Evolutionary conservation across 2,329 filamentous ascomycete species (phyloP).

Genomic region (Stagonosporopsis rhizophila): DNA sequence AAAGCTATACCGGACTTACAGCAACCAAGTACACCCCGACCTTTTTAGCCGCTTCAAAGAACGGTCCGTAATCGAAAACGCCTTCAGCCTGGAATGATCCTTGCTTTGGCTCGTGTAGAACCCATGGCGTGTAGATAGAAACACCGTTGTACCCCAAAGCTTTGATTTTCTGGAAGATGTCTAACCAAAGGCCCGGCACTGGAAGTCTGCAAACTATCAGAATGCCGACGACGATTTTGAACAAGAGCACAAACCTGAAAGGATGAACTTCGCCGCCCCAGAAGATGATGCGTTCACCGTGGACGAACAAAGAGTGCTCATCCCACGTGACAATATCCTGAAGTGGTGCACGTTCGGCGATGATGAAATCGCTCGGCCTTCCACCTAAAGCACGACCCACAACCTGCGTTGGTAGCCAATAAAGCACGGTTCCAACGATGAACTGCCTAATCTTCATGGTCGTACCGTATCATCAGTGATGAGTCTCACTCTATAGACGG

Average conservation of each 20-base stretch:
- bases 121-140: constrained; percentile 80
- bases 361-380: constrained; percentile 56
- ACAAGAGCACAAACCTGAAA: constrained; percentile 52
- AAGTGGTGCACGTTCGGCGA: constrained; percentile 55
- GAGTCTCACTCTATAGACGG: background rate
- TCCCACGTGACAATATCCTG: constrained; percentile 73
- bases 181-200: constrained; percentile 68
- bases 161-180: constrained; percentile 81
- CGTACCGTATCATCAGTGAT: background rate
- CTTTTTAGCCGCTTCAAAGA: constrained; percentile 74
- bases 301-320: constrained; percentile 71
- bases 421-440: constrained; percentile 4
- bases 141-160: constrained; percentile 78
- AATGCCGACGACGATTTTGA: background rate
- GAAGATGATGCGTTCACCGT: constrained; percentile 71
- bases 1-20: constrained; percentile 26
- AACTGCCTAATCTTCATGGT: constrained; percentile 12
- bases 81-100: constrained; percentile 73
- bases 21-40: constrained; percentile 78
- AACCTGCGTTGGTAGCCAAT: constrained; percentile 4
- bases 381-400: constrained; percentile 55
- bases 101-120: constrained; percentile 72
- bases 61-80: constrained; percentile 73
- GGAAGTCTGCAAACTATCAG: constrained; percentile 54
- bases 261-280: constrained; percentile 77